Evolutionary conservation across 2,329 filamentous ascomycete genomes (phyloP).

Genomic region (Fusarium sp.): DNA sequence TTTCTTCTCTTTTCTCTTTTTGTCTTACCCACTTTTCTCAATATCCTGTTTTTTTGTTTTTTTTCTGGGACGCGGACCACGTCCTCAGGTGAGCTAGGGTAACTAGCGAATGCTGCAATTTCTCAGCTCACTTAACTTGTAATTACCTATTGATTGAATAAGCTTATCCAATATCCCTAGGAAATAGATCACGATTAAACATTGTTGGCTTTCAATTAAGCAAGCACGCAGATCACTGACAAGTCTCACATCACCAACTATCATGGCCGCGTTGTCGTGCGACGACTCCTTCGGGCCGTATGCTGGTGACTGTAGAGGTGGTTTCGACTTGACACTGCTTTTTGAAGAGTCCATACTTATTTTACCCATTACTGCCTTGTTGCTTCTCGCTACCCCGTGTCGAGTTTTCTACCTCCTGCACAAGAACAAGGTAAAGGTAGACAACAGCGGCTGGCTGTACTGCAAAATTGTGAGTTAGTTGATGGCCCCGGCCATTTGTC

Average conservation of each 20-base stretch:
- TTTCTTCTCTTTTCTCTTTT: too few species aligned
- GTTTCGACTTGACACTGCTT: constrained; percentile 62
- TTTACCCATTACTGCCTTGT: constrained; percentile 39
- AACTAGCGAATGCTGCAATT: background rate
- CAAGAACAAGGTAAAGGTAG: constrained; percentile 35
- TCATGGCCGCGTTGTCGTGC: constrained; percentile 17
- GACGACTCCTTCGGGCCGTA: constrained; percentile 38
- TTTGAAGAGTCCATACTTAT: constrained; percentile 53
- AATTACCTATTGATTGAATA: background rate
- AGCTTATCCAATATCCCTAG: background rate
- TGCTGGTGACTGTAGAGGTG: constrained; percentile 49
- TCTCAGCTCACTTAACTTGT: background rate
- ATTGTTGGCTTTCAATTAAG: too few species aligned
- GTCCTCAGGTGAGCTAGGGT: background rate
- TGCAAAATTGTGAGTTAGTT: constrained; percentile 37
- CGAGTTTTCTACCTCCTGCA: constrained; percentile 28
- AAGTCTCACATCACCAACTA: background rate
- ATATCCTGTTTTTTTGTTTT: background rate
- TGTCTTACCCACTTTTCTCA: background rate
- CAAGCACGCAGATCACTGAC: too few species aligned
- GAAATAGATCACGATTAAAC: background rate
- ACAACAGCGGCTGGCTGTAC: constrained; percentile 29
- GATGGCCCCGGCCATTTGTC: background rate
- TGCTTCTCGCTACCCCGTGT: constrained; percentile 45
- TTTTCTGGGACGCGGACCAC: background rate